phyloP scores from a whole-genome alignment of 257 asterid genomes.

The Solanum tacnaense region DNA sequence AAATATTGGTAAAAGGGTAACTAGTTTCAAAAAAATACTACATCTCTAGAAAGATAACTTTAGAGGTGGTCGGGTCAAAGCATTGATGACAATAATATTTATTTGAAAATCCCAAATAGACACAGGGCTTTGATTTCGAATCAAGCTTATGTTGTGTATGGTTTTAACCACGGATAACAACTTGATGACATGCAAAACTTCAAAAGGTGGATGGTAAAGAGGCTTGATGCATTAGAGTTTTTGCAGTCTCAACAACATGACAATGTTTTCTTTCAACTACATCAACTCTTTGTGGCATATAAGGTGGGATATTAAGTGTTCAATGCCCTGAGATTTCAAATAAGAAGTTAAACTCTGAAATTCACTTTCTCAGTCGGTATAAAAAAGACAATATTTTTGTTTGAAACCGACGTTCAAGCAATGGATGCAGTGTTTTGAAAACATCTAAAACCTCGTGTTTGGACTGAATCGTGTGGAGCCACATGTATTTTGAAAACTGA shows the following conservation, averaged over 20 bases:
- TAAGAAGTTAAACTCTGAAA: background rate
- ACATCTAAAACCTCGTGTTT: background rate
- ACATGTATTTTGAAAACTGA: too few species aligned
- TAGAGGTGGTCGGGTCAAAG: too few species aligned
- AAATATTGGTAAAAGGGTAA: too few species aligned
- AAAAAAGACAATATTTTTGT: too few species aligned
- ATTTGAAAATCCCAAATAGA: background rate
- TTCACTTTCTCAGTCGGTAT: background rate
- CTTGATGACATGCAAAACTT: background rate
- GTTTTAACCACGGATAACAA: too few species aligned
- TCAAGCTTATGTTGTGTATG: background rate
- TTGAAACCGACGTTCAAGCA: background rate
- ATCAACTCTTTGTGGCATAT: background rate
- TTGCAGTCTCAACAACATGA: background rate
- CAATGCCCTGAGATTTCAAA: background rate
- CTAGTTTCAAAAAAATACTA: too few species aligned
- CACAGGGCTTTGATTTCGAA: background rate
- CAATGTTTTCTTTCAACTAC: background rate
- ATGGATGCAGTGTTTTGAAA: background rate
- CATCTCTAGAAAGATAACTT: too few species aligned
- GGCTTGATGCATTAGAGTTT: background rate
- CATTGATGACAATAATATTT: too few species aligned
- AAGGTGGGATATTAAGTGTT: background rate
- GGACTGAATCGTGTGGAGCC: too few species aligned
- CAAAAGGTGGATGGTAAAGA: background rate